phyloP scores from a whole-genome alignment of 1,139 yeast species.

The Hemisphaericaspora lyxosophila region DNA sequence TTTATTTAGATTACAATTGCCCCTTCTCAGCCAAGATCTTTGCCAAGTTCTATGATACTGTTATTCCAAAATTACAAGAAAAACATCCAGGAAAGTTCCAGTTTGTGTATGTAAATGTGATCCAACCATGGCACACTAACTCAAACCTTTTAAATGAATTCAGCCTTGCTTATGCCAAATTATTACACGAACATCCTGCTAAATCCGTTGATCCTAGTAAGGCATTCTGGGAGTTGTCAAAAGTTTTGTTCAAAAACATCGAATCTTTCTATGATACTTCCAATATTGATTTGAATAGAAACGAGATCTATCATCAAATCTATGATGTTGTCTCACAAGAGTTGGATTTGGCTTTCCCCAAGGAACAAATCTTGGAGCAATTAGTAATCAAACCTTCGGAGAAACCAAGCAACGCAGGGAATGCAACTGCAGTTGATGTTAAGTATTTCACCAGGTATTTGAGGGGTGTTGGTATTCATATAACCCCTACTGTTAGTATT shows the following conservation, averaged over 20 bases:
- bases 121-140: slow-evolving; percentile 87
- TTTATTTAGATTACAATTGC: slow-evolving; percentile 79
- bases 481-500: slow-evolving; percentile 78
- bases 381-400: slow-evolving; percentile 27
- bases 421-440: slow-evolving; percentile 57
- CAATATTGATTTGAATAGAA: slow-evolving; percentile 53
- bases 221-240: slow-evolving; percentile 63
- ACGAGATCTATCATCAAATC: slow-evolving; percentile 55
- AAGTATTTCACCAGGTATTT: slow-evolving; percentile 73
- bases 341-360: slow-evolving; percentile 36
- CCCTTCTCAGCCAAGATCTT: slow-evolving; percentile 70
- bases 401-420: slow-evolving; percentile 54
- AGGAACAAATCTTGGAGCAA: slow-evolving; percentile 35
- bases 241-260: slow-evolving; percentile 53
- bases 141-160: slow-evolving; percentile 71
- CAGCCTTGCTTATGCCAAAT: slow-evolving; percentile 62
- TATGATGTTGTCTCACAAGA: slow-evolving; percentile 49
- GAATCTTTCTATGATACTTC: slow-evolving; percentile 62
- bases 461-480: slow-evolving; percentile 78
- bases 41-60: slow-evolving; percentile 49
- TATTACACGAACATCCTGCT: slow-evolving; percentile 42
- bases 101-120: slow-evolving; percentile 61
- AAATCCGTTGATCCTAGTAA: slow-evolving; percentile 22
- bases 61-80: slow-evolving; percentile 54
- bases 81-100: slow-evolving; percentile 53